phyloP scores from a whole-genome alignment of 768 basidiomycete genomes.

The Piloderma croceum region DNA sequence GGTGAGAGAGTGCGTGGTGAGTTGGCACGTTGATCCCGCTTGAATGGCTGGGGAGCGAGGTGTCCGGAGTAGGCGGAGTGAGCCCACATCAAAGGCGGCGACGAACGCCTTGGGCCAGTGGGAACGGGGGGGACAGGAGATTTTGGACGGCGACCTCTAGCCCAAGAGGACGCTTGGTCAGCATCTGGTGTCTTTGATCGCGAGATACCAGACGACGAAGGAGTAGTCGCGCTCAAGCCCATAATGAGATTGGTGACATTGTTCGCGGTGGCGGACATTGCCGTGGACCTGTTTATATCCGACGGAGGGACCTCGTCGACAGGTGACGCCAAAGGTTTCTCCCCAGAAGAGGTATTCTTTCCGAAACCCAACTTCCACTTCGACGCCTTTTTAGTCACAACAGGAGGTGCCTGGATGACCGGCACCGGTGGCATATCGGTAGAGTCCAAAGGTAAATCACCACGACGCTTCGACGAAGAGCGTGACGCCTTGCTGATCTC shows the following conservation, averaged over 20 bases:
- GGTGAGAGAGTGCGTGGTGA: constrained; percentile 49
- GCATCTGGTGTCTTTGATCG: constrained; percentile 1
- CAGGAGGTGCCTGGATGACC: constrained; percentile 11
- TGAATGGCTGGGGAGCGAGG: constrained; percentile 23
- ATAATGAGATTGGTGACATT: constrained; percentile 75
- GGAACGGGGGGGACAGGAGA: constrained; percentile 16
- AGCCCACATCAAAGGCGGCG: constrained; percentile 6
- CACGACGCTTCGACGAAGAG: constrained; percentile 36
- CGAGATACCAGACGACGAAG: constrained; percentile 5
- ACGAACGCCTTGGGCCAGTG: too few relatives aligned
- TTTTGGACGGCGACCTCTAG: constrained; percentile 2
- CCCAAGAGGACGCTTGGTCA: constrained; percentile 6
- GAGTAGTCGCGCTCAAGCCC: constrained; percentile 50
- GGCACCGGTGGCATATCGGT: constrained; percentile 19
- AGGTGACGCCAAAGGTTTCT: constrained; percentile 29
- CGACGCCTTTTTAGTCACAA: constrained; percentile 65
- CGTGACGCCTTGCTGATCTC: constrained; percentile 71
- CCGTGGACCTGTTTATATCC: constrained; percentile 8
- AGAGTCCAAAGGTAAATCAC: constrained; percentile 10
- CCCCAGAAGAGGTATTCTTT: constrained; percentile 43
- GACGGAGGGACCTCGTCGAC: constrained; percentile 30
- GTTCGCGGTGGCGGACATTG: constrained; percentile 65
- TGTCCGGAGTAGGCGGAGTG: constrained; percentile 11
- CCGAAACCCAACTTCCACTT: constrained; percentile 81
- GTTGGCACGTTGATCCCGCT: constrained; percentile 22